Base-by-base conservation (phyloP, 1,284 basidiomycete species). In the Austroboletus olivaceoglutinosus region DNA sequence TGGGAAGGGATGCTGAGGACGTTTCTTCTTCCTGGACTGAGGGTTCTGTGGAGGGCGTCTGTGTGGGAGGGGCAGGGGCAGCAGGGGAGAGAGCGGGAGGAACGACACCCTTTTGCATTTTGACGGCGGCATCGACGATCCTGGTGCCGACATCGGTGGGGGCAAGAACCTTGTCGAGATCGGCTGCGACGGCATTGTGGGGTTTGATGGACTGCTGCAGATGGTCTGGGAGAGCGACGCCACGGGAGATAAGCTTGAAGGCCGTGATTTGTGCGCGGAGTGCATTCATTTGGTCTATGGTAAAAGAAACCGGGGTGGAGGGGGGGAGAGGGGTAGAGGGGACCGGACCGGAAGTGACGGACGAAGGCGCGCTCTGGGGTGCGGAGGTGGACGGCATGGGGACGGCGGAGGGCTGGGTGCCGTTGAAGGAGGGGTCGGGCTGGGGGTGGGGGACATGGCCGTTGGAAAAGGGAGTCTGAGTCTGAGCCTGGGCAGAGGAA, bases 241-340 rank as follows among this genome's bases (percentile, higher is more conserved):
- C 91, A 23, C 86, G 83, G 19, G 80, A 78, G 54, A 98, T 80
- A 53, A 89, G 82, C 65, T 93, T 93, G 76, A 89, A 97, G 0
- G 95, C 92, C 51, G 87, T 81, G 41, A 98, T 92, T 67, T 99
- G 96, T 0, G 89, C 83, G 47, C 91, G 84, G 36, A 98, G 82
- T 23, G 91, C 85, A 39, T 80, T 81, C 48, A 97, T 87, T 66
- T 98, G 95, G 48, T 91, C 89, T 1, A 74, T 76, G 2, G 89
- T 89, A 70, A 98, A 92, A 5, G 86, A 85, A n/a, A 89, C 79
- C 25, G 87, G 85, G 0, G 83, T 83, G 41, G 80, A 66, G 48
- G 61, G 37, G 59, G 74, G 58, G 56, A 68, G 51, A 13, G 65
- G 67, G 1, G 48, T 51, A 22, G 55, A 3, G 31, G 61, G 67